These are phyloP conservation scores for Rubia tinctorum DNA, from an alignment of 305 asterid species.

Conservation along the genomic window DNA sequence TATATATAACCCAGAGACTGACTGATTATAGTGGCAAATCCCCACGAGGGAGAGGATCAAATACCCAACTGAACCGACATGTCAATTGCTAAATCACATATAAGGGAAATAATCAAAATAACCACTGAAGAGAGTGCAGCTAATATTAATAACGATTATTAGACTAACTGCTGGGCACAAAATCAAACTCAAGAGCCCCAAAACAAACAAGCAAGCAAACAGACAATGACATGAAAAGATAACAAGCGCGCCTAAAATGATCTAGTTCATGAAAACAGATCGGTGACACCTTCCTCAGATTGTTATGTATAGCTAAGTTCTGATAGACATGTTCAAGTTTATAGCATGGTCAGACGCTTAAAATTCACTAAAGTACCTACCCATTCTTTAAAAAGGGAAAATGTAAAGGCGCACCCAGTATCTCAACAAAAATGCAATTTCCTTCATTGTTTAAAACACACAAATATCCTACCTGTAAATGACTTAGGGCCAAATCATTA, in stretches of 20 bases:
- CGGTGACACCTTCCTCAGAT: not conserved
- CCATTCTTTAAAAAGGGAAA: not conserved
- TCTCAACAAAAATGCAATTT: slow-evolving; percentile 11
- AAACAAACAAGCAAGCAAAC: not conserved
- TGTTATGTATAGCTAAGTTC: not conserved
- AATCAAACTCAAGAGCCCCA: not conserved
- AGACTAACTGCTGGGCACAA: slow-evolving; percentile 2
- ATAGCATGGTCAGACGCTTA: not conserved
- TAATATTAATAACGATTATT: not conserved
- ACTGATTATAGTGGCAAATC: not conserved
- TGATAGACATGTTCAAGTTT: not conserved
- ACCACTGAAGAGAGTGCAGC: not conserved
- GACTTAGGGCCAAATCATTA: slow-evolving; percentile 61
- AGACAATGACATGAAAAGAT: not conserved
- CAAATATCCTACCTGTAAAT: slow-evolving; percentile 58
- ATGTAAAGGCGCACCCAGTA: not conserved
- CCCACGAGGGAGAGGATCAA: not conserved
- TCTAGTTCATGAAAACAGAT: not conserved
- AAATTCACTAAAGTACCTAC: not conserved
- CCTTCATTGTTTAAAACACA: not conserved
- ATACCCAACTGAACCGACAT: not conserved
- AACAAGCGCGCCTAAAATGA: not conserved
- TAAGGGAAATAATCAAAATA: not conserved
- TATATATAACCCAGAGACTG: not conserved
- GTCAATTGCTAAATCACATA: not conserved